These are phyloP conservation scores for Metarhizium sp. DNA, from an alignment of 2,329 filamentous ascomycete species.

Conservation along the genomic window DNA sequence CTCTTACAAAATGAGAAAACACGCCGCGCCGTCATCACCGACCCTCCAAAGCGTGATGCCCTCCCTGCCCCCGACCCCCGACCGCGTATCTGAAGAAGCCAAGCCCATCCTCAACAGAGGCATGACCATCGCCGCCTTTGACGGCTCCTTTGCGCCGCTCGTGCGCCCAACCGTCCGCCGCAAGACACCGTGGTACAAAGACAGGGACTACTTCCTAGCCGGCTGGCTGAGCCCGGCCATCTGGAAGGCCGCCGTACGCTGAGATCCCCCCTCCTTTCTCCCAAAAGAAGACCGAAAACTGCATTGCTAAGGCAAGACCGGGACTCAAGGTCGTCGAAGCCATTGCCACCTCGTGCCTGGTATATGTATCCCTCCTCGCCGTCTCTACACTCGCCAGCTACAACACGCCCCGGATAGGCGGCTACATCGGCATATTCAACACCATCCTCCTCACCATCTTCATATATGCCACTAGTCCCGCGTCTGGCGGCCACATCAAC, in stretches of 20 bases:
- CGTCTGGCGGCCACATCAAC: constrained; percentile 43
- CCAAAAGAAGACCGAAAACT: background rate
- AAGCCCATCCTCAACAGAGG: background rate
- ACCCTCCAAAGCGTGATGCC: background rate
- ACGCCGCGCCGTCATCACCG: background rate
- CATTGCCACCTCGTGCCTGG: constrained; percentile 17
- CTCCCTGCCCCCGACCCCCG: background rate
- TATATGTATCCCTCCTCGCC: constrained; percentile 22
- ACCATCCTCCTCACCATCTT: constrained; percentile 33
- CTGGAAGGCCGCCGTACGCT: constrained; percentile 16
- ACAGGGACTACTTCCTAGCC: constrained; percentile 13
- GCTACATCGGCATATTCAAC: constrained; percentile 28
- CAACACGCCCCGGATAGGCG: constrained; percentile 15
- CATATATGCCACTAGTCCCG: constrained; percentile 38
- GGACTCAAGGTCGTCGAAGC: constrained; percentile 19
- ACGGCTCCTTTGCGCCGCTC: constrained; percentile 13
- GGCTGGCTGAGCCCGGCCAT: constrained; percentile 16
- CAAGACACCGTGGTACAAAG: constrained; percentile 15
- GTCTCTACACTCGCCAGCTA: constrained; percentile 19
- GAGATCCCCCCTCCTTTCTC: background rate
- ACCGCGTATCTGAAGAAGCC: background rate
- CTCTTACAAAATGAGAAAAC: background rate
- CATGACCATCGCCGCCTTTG: constrained; percentile 7
- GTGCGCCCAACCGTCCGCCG: constrained; percentile 5
- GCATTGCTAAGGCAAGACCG: too few species aligned